Evolutionary conservation across 2,329 filamentous ascomycete genomes (phyloP).

Genomic region (Fusarium sp.): DNA sequence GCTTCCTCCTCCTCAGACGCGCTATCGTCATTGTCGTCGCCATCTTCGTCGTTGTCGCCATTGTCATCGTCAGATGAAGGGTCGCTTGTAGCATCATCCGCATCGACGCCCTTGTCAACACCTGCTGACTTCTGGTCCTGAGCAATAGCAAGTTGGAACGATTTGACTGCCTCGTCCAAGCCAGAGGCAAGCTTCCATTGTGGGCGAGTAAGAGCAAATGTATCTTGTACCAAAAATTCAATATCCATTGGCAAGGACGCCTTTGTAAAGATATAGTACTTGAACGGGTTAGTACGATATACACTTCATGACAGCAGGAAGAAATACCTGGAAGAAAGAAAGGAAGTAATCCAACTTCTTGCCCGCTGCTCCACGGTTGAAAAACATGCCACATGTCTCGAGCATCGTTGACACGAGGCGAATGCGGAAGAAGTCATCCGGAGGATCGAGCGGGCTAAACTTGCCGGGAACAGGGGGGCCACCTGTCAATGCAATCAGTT

Average conservation of each 20-base stretch:
- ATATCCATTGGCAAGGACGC: slow-evolving; percentile 94
- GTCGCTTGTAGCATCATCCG: slow-evolving; percentile 79
- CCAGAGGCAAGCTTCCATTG: slow-evolving; percentile 92
- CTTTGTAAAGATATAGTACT: slow-evolving; percentile 96
- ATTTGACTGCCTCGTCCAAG: slow-evolving; percentile 84
- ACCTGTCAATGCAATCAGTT: slow-evolving; percentile 59
- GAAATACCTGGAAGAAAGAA: slow-evolving; percentile 85
- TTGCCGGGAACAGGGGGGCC: slow-evolving; percentile 86
- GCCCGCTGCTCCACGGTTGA: slow-evolving; percentile 91
- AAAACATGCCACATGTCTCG: slow-evolving; percentile 96
- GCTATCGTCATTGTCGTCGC: slow-evolving; percentile 73
- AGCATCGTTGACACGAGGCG: slow-evolving; percentile 90
- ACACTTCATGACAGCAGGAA: not conserved
- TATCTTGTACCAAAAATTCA: slow-evolving; percentile 96
- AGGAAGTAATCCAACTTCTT: slow-evolving; percentile 99
- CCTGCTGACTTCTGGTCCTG: slow-evolving; percentile 89
- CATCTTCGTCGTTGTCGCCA: slow-evolving; percentile 77
- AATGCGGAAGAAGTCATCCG: slow-evolving; percentile 97
- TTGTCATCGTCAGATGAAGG: slow-evolving; percentile 84
- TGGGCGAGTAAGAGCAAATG: slow-evolving; percentile 85
- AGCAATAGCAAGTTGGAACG: slow-evolving; percentile 89
- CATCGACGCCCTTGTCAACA: slow-evolving; percentile 77
- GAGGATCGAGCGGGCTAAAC: slow-evolving; percentile 84
- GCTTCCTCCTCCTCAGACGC: slow-evolving; percentile 72
- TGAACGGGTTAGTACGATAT: slow-evolving; percentile 28